Percentiles rank a stretch among this genome's conserved stretches.
These are phyloP conservation scores for Prunus mira DNA, from an alignment of 306 rosid genomes.

Conservation along the genomic window DNA sequence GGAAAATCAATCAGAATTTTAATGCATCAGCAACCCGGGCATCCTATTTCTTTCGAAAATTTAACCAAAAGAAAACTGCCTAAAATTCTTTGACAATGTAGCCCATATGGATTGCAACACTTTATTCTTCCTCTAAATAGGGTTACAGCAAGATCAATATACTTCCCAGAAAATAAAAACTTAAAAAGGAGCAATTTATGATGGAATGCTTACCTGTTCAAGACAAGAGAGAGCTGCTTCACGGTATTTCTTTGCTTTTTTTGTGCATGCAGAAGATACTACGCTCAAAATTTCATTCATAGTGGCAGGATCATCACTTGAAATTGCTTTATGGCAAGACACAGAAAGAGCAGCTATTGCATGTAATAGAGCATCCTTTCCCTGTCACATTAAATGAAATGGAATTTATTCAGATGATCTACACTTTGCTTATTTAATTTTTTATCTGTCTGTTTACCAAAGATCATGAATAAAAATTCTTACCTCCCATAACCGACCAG, in stretches of 20 bases:
- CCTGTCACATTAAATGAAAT: constrained; percentile 46
- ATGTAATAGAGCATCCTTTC: constrained; percentile 73
- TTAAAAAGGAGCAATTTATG: constrained; percentile 7
- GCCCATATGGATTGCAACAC: neutral
- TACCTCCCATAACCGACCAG: constrained; percentile 99
- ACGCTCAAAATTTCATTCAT: constrained; percentile 64
- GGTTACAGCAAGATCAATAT: neutral
- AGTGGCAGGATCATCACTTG: constrained; percentile 44
- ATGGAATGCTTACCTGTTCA: constrained; percentile 55
- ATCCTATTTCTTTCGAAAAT: neutral
- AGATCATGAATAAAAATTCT: neutral
- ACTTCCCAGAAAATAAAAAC: neutral
- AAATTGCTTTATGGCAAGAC: constrained; percentile 75
- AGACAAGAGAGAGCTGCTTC: constrained; percentile 87
- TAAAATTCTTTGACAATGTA: neutral
- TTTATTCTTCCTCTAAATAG: neutral
- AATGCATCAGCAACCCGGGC: neutral
- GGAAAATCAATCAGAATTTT: neutral
- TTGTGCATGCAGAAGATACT: constrained; percentile 72
- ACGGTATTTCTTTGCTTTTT: constrained; percentile 74
- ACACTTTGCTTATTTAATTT: neutral
- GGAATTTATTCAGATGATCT: too few species aligned
- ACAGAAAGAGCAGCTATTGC: constrained; percentile 77
- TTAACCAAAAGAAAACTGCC: neutral
- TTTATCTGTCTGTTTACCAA: neutral